Conservation (phyloP, 306 rosid species). For the Cucurbita ficifolia region DNA sequence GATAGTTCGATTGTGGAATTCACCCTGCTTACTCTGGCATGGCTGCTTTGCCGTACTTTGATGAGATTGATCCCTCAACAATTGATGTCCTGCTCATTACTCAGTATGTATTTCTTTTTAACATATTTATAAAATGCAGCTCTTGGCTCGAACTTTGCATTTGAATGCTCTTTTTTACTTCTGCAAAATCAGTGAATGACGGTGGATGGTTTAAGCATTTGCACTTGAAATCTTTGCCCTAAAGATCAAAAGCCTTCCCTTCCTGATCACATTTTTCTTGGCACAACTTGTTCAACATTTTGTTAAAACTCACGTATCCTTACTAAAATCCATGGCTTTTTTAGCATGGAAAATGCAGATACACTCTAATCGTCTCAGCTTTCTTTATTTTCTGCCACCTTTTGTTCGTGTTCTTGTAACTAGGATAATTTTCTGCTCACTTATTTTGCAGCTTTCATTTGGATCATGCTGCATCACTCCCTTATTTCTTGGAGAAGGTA, state of each 20-base stretch:
- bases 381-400: not conserved
- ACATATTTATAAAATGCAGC: not conserved
- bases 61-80: slow-evolving; percentile 84
- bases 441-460: slow-evolving; percentile 53
- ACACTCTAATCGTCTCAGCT: not conserved
- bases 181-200: not conserved
- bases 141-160: not conserved
- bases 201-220: not conserved
- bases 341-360: not conserved
- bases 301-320: not conserved
- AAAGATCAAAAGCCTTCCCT: not conserved
- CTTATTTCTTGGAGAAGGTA: slow-evolving; percentile 85
- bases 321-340: not conserved
- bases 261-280: not conserved
- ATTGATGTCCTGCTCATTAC: slow-evolving; percentile 83
- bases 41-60: slow-evolving; percentile 96
- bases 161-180: not conserved
- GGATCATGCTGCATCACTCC: slow-evolving; percentile 90
- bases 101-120: slow-evolving; percentile 30
- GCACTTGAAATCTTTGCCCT: not conserved
- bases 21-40: slow-evolving; percentile 81
- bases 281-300: not conserved
- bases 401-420: not conserved
- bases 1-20: slow-evolving; percentile 86
- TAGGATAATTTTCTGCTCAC: not conserved